phyloP scores from a whole-genome alignment of 768 basidiomycete species.

The Mycena vitilis region DNA sequence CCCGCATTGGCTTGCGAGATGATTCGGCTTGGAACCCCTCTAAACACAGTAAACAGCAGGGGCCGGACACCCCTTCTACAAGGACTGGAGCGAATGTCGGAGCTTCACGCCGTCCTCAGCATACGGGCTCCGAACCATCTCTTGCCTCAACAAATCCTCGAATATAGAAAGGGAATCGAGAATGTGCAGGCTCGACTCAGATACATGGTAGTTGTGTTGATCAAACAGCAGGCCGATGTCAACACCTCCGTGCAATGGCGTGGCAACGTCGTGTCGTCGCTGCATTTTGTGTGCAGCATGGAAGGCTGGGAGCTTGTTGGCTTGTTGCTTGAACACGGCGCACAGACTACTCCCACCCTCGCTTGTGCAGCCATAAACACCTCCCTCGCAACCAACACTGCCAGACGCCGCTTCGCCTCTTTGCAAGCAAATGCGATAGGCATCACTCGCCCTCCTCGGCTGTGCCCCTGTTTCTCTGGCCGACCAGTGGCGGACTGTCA shows the following conservation, averaged over 20 bases:
- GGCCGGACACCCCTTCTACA: constrained; percentile 28
- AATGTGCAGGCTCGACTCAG: constrained; percentile 7
- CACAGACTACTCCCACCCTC: constrained; percentile 18
- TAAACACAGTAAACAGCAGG: constrained; percentile 8
- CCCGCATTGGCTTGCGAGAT: constrained; percentile 21
- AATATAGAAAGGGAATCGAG: background rate
- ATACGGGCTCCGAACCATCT: background rate
- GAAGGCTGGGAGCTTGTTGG: constrained; percentile 37
- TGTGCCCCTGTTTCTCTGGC: constrained; percentile 43
- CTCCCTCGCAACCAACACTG: background rate
- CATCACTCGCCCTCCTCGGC: constrained; percentile 32
- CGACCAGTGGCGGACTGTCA: constrained; percentile 38
- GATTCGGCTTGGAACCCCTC: constrained; percentile 10
- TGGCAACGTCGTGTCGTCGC: constrained; percentile 18
- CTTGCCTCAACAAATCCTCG: background rate
- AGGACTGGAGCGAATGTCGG: constrained; percentile 18
- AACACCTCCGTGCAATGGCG: constrained; percentile 18
- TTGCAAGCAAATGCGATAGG: constrained; percentile 9
- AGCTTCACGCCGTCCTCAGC: background rate
- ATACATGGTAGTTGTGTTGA: constrained; percentile 29
- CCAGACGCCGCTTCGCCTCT: constrained; percentile 13
- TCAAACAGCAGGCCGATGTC: constrained; percentile 38
- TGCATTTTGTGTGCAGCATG: constrained; percentile 33
- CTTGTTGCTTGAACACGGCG: constrained; percentile 36
- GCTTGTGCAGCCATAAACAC: background rate